Evolutionary conservation across 306 rosid species (phyloP).

Genomic region (Casuarina cunninghamiana): DNA sequence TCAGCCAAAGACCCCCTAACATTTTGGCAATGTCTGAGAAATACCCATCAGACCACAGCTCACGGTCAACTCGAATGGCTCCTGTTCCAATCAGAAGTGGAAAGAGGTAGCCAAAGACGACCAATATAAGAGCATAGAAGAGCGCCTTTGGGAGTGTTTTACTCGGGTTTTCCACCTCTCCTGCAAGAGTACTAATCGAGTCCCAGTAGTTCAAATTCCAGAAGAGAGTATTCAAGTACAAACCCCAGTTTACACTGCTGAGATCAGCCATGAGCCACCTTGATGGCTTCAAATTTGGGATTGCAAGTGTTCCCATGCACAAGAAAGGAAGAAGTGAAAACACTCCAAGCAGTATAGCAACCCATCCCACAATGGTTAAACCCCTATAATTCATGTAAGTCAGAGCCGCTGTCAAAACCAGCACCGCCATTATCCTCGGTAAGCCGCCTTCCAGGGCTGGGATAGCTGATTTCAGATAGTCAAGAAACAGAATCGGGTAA

Average conservation of each 20-base stretch:
- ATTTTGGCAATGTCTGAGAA: conserved; percentile 55
- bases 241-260: conserved; percentile 49
- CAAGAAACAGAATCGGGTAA: conserved; percentile 58
- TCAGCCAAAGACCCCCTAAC: conserved; percentile 63
- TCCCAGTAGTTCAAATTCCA: conserved; percentile 85
- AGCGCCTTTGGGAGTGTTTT: conserved; percentile 64
- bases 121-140: conserved; percentile 53
- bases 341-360: conserved; percentile 51
- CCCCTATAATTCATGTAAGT: conserved; percentile 71
- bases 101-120: conserved; percentile 52
- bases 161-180: conserved; percentile 63
- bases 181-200: conserved; percentile 62
- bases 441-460: conserved; percentile 51
- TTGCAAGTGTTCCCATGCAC: conserved; percentile 57
- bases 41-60: conserved; percentile 61
- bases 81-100: conserved; percentile 67
- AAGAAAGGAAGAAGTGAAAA: conserved; percentile 65
- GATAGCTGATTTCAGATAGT: conserved; percentile 57
- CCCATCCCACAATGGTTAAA: conserved; percentile 65
- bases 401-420: conserved; percentile 42
- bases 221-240: conserved; percentile 64
- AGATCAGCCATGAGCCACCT: conserved; percentile 55
- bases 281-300: conserved; percentile 48
- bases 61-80: conserved; percentile 43
- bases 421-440: conserved; percentile 43